Evolutionary conservation across 495 filamentous ascomycete species (phyloP).

Genomic region (Evernia prunastri): DNA sequence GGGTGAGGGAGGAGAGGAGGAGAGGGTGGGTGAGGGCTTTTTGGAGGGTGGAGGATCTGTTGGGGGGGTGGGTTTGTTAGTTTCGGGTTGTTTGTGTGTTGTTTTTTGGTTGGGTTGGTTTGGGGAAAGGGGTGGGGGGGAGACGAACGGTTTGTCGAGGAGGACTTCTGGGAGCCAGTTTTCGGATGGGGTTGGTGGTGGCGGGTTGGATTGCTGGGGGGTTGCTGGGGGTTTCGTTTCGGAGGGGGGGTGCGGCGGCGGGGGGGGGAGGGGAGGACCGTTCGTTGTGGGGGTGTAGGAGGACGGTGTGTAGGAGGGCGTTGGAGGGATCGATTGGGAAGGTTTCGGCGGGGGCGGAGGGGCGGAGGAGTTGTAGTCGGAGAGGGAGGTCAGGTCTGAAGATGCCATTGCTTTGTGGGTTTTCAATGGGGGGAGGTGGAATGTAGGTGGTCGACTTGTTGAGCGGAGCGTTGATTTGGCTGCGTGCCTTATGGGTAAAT

Average conservation of each 20-base stretch:
- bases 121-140: conserved; percentile 53
- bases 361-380: conserved; percentile 13
- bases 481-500: conserved; percentile 5
- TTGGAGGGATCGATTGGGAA: conserved; percentile 18
- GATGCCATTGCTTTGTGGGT: conserved; percentile 12
- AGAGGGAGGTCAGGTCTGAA: conserved; percentile 7
- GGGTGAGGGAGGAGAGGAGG: conserved; percentile 57
- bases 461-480: no score
- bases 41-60: conserved; percentile 40
- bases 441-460: not conserved
- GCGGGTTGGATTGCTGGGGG: conserved; percentile 9
- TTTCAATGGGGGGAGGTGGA: not conserved
- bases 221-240: not conserved
- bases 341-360: conserved; percentile 21
- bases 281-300: conserved; percentile 10
- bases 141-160: conserved; percentile 67
- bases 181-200: conserved; percentile 20
- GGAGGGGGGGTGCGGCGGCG: not conserved
- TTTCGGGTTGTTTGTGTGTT: conserved; percentile 47
- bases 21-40: conserved; percentile 54
- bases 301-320: conserved; percentile 2
- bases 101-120: conserved; percentile 34
- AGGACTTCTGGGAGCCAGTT: conserved; percentile 63
- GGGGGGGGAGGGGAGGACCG: conserved; percentile 14
- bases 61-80: conserved; percentile 36